A percentile compares a stretch with the other conserved stretches of the same genome.
Conservation (phyloP, 2,329 filamentous ascomycete genomes). For the Trichophyton mentagrophytes region DNA sequence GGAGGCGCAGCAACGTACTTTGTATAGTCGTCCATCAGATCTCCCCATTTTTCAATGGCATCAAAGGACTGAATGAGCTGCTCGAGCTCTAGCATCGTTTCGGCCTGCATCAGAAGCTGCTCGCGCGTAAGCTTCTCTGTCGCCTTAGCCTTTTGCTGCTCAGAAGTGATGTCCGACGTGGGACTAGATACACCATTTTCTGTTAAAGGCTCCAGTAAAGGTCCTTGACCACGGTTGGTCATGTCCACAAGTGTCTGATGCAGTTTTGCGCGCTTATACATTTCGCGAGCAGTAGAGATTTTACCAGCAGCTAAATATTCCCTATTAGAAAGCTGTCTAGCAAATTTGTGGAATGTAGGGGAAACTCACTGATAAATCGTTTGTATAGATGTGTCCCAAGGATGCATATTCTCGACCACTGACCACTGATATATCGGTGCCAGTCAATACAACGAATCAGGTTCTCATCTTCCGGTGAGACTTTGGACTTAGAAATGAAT, state of each 20-base stretch:
- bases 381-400: slow-evolving; percentile 64
- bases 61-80: slow-evolving; percentile 53
- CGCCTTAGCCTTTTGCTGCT: slow-evolving; percentile 13
- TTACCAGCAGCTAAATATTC: slow-evolving; percentile 23
- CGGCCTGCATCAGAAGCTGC: slow-evolving; percentile 36
- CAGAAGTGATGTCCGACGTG: not conserved
- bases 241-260: slow-evolving; percentile 33
- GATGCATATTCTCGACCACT: slow-evolving; percentile 58
- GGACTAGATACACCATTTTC: slow-evolving; percentile 13
- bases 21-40: slow-evolving; percentile 37
- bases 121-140: slow-evolving; percentile 11
- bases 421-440: slow-evolving; percentile 56
- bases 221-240: slow-evolving; percentile 17
- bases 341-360: not conserved
- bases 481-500: slow-evolving; percentile 51
- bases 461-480: slow-evolving; percentile 50
- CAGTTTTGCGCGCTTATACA: slow-evolving; percentile 40
- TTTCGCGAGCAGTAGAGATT: slow-evolving; percentile 43
- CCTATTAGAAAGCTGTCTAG: slow-evolving; percentile 11
- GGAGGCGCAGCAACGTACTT: slow-evolving; percentile 22
- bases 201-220: slow-evolving; percentile 10
- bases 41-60: slow-evolving; percentile 53
- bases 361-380: slow-evolving; percentile 65
- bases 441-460: slow-evolving; percentile 75
- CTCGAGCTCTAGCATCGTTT: slow-evolving; percentile 49